These are phyloP conservation scores for Dalbergia oliveri DNA, from an alignment of 306 rosid species.

Conservation along the genomic window DNA sequence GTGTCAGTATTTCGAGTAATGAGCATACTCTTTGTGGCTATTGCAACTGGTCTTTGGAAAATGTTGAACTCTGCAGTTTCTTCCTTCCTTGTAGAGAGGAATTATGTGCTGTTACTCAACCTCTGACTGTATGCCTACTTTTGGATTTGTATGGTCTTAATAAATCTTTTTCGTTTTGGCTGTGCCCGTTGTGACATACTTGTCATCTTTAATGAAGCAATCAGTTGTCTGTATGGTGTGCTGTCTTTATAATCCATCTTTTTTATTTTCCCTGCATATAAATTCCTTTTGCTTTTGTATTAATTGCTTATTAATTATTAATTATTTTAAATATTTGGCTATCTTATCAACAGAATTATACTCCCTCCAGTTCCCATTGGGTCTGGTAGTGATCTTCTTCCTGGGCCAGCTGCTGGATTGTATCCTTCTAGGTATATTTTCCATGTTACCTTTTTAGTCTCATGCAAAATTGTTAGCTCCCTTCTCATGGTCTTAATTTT, in stretches of 20 bases:
- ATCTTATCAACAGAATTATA: conserved; percentile 52
- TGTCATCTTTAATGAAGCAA: conserved; percentile 1
- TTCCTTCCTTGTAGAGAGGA: neutral
- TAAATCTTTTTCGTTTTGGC: neutral
- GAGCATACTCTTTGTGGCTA: conserved; percentile 11
- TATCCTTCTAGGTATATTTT: conserved; percentile 67
- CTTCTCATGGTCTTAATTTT: neutral
- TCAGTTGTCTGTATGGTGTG: conserved; percentile 30
- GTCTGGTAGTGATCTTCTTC: conserved; percentile 67
- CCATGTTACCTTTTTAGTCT: conserved; percentile 14
- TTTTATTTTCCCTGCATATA: neutral
- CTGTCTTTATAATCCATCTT: neutral
- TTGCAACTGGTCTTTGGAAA: conserved; percentile 1
- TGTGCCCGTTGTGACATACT: conserved; percentile 14
- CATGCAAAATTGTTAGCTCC: neutral
- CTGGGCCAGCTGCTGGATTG: conserved; percentile 86
- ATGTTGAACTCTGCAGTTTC: neutral
- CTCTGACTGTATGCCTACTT: neutral
- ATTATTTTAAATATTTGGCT: conserved; percentile 15
- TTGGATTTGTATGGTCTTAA: neutral
- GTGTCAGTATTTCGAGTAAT: neutral
- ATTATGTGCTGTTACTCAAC: conserved; percentile 21
- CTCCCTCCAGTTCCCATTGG: conserved; percentile 70
- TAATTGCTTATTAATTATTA: neutral
- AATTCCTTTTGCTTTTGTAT: conserved; percentile 21